phyloP scores from a whole-genome alignment of 495 filamentous ascomycete species.

The Penicillium fimorum region DNA sequence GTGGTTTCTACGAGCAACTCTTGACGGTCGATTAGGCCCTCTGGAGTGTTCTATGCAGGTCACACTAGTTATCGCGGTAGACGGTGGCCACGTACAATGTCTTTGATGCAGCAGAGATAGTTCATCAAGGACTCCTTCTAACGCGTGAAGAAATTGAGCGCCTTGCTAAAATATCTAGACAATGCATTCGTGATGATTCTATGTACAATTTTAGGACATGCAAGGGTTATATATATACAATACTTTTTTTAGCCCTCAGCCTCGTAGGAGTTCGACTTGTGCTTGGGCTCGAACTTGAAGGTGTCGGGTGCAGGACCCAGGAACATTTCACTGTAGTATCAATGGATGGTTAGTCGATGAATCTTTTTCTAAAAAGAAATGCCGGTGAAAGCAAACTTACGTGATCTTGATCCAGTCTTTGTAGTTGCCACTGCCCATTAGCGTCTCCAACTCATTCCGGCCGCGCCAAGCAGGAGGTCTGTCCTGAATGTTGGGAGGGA shows the following conservation, averaged over 20 bases:
- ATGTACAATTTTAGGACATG: slow-evolving; percentile 12
- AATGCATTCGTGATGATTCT: slow-evolving; percentile 6
- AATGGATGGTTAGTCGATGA: slow-evolving; percentile 14
- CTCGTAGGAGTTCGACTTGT: slow-evolving; percentile 86
- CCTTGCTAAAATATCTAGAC: slow-evolving; percentile 3
- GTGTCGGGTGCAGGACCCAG: slow-evolving; percentile 83
- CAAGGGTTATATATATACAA: neutral
- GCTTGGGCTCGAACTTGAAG: slow-evolving; percentile 97
- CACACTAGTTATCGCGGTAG: neutral
- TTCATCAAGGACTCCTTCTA: neutral
- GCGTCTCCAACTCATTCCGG: slow-evolving; percentile 84
- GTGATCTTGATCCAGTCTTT: slow-evolving; percentile 98
- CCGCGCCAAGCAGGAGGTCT: slow-evolving; percentile 79
- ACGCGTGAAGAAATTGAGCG: neutral
- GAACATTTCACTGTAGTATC: slow-evolving; percentile 80
- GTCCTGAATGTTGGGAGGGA: slow-evolving; percentile 85
- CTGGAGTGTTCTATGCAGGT: neutral
- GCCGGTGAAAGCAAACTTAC: slow-evolving; percentile 49
- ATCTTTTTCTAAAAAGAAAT: neutral
- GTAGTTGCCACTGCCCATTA: slow-evolving; percentile 85
- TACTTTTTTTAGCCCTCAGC: slow-evolving; percentile 52
- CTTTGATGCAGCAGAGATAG: neutral
- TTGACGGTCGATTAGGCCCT: slow-evolving; percentile 33
- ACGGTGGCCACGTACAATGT: neutral
- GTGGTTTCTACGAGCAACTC: slow-evolving; percentile 47